Evolutionary conservation across 2,329 filamentous ascomycete genomes (phyloP), one percentile per base, ranked within the genome.

Genomic region (Cyphellophora attinorum): DNA sequence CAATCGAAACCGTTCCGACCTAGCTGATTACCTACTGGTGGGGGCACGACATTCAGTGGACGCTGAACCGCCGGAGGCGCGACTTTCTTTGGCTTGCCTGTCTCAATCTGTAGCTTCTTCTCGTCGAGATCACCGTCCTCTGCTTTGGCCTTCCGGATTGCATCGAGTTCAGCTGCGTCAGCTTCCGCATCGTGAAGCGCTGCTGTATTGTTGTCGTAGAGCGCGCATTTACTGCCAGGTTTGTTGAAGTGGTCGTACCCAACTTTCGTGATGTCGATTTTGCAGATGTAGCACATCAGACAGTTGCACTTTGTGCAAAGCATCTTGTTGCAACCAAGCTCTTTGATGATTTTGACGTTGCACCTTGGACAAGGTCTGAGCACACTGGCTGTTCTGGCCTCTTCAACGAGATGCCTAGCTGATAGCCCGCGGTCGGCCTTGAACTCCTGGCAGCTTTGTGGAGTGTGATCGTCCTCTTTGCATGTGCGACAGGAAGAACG

Each of bases 281-380:
- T 77, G 59, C 85, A 93, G 27, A 59, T 49, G 41, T 66, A 72
- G 56, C 73, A 78, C 55, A 76, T 72, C 5, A 61, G 39, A 28
- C 67, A 66, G 3, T 48, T 40, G 47, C 73, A 78, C n/a, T 69
- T 68, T 0, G 72, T 64, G 54, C 85, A 93, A 0, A 56, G 68
- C 72, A 93, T 84, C 58, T 88, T 88, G 60, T 93, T 93, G 61
- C 85, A 93, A 3, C 85, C 85, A 19, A 63, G 55, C 21, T 79
- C 72, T 52, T 93, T 93, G 54, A 93, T 71, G 48, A 89, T 91
- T 0, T 78, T 75, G n/a, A 75, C 72, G n/a, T 68, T 63, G 58
- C 81, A 79, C 42, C 64, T 65, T 38, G 65, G 54, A 34, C 85
- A 93, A 17, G 65, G 75, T 13, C 85, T 73, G 35, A 93, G 81